These are phyloP conservation scores for Rubus parviflorus DNA, from an alignment of 306 rosid genomes.

Conservation along the genomic window DNA sequence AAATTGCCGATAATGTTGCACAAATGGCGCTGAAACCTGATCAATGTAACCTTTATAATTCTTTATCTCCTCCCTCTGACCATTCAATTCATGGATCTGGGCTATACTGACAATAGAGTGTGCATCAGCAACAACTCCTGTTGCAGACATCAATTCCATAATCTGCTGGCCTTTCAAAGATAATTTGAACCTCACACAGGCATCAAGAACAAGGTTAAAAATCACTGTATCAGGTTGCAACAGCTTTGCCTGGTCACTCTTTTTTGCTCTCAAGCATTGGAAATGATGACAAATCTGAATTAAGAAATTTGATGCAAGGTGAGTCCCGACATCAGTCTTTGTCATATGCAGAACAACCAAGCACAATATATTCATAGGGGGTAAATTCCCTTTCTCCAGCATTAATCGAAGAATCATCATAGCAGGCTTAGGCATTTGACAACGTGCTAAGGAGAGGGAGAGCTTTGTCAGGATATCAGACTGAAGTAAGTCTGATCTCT, in stretches of 20 bases:
- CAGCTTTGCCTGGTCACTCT: conserved; percentile 29
- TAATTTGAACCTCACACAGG: conserved; percentile 70
- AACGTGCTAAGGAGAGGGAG: conserved; percentile 64
- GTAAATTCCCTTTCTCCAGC: conserved; percentile 46
- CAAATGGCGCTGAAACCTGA: conserved; percentile 44
- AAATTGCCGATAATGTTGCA: conserved; percentile 55
- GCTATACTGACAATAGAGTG: conserved; percentile 60
- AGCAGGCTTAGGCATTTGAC: conserved; percentile 58
- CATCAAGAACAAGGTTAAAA: conserved; percentile 78
- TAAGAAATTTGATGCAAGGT: conserved; percentile 63
- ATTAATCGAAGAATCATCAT: conserved; percentile 56
- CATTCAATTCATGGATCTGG: conserved; percentile 69
- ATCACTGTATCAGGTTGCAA: conserved; percentile 57
- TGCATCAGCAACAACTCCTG: conserved; percentile 65
- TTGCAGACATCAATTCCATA: conserved; percentile 58
- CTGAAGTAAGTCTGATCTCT: conserved; percentile 53
- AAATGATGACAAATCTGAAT: conserved; percentile 55
- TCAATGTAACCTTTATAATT: conserved; percentile 54
- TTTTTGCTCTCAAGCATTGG: conserved; percentile 34
- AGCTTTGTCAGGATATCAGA: conserved; percentile 56
- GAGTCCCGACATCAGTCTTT: conserved; percentile 67
- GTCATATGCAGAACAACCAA: conserved; percentile 62
- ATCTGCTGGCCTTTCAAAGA: conserved; percentile 59
- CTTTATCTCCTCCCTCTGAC: conserved; percentile 71
- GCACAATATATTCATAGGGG: conserved; percentile 50